Evolutionary conservation across 257 asterid genomes (phyloP).

Genomic region (Salvia hispanica): DNA sequence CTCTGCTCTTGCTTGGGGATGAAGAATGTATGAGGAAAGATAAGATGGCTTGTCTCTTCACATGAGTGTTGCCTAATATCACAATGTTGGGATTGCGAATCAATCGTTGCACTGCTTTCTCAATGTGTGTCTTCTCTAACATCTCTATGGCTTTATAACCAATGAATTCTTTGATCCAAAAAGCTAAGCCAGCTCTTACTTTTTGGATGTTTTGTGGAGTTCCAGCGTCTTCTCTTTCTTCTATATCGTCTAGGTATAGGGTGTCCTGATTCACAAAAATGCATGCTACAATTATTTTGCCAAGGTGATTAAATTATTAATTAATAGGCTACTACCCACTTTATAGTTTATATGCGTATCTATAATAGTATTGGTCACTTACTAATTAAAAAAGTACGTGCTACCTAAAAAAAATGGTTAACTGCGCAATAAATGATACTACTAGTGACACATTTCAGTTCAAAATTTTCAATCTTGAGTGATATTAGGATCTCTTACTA

Average conservation of each 20-base stretch:
- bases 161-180: constrained; percentile 64
- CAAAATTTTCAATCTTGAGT: too few relatives aligned
- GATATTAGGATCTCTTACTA: too few relatives aligned
- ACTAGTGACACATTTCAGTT: too few relatives aligned
- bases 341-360: too few relatives aligned
- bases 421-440: too few relatives aligned
- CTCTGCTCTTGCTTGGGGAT: constrained; percentile 25
- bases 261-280: constrained; percentile 49
- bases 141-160: constrained; percentile 44
- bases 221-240: constrained; percentile 83
- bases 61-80: constrained; percentile 53
- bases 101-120: constrained; percentile 50
- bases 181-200: constrained; percentile 65
- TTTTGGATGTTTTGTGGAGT: constrained; percentile 67
- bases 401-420: too few relatives aligned
- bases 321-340: too few relatives aligned
- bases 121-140: constrained; percentile 41
- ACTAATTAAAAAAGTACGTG: too few relatives aligned
- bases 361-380: too few relatives aligned
- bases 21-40: constrained; percentile 57
- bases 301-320: not conserved
- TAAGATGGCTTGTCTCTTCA: constrained; percentile 55
- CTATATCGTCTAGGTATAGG: constrained; percentile 50
- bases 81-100: constrained; percentile 40
- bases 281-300: not conserved